A percentile compares a stretch with the other conserved stretches of the same genome.
These are phyloP conservation scores for Dillenia suffruticosa DNA, from an alignment of 164 flowering plant genomes.

Conservation along the genomic window DNA sequence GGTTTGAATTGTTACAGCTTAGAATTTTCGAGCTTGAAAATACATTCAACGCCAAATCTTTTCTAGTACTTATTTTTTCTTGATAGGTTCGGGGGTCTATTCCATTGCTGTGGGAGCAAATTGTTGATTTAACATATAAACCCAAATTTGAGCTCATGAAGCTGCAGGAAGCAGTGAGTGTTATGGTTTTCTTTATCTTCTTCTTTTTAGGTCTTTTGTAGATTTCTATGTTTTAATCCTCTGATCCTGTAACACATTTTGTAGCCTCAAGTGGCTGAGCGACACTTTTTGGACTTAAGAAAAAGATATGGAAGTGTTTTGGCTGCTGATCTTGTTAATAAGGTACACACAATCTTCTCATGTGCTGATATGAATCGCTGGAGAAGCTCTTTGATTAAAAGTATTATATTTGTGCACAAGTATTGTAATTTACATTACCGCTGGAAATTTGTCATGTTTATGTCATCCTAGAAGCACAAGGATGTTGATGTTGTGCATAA, in stretches of 20 bases:
- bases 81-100: slow-evolving; percentile 92
- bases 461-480: no score
- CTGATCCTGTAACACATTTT: slow-evolving; percentile 6
- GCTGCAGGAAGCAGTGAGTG: slow-evolving; percentile 88
- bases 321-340: slow-evolving; percentile 91
- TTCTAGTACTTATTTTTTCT: background rate
- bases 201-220: background rate
- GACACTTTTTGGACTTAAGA: slow-evolving; percentile 86
- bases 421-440: no score
- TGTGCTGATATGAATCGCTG: background rate
- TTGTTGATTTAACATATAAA: slow-evolving; percentile 93
- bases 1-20: no score
- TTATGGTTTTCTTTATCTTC: background rate
- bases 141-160: slow-evolving; percentile 87
- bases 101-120: slow-evolving; percentile 92
- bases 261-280: slow-evolving; percentile 87
- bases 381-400: no score
- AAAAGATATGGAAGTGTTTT: slow-evolving; percentile 83
- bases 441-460: no score
- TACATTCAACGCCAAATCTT: no score
- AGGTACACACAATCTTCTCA: slow-evolving; percentile 35
- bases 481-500: no score
- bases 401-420: no score
- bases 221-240: background rate
- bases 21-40: no score